Base-by-base conservation (phyloP, 2,329 filamentous ascomycete species). In the Samsoniella hepiali region DNA sequence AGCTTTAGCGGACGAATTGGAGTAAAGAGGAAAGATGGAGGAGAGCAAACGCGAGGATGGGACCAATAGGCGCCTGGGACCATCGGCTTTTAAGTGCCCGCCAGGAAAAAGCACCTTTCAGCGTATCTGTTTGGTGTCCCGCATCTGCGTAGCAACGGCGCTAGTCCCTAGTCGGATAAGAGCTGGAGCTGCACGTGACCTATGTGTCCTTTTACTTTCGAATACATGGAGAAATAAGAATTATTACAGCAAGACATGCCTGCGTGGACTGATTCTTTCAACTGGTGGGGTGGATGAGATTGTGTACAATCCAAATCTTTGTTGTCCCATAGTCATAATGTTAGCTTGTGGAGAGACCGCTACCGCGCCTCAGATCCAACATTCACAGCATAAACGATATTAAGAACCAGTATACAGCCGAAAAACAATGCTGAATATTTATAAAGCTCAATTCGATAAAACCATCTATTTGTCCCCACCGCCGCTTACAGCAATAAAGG, bases 391-490 rank as follows among this genome's bases (percentile, higher is more conserved):
- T 10, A 31, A 32, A 42, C 9, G 11, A 31, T 3, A n/a, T 22
- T 36, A 31, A 15, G 15, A 22, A 6, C n/a, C 42, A 36, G 8
- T 27, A 15, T 29, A 29, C 36, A 31, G 36, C 36, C 17, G 38
- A 51, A 50, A 54, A 40, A 2, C 38, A 45, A 13, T 55, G 27
- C 50, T 38, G 29, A 22, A 27, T 54, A 27, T 55, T 62, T 36
- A 36, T 59, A 22, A 42, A 51, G 36, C 7, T 40, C 45, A 62
- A 36, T 62, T 62, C 54, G 29, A 22, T n/a, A 11, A 51, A 38
- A n/a, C 29, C 47, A 22, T 78, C 77, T 79, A 83, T 75, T 84
- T 84, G 68, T 80, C 78, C 11, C 81, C 84, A 59, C 84, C 81
- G 53, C 81, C 80, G 57, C 81, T 78, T 66, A 87, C 68, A 7